Evolutionary conservation across 1,139 yeast species (phyloP), one percentile per base, ranked within the genome.

Genomic region (Hyphopichia khmerensis): DNA sequence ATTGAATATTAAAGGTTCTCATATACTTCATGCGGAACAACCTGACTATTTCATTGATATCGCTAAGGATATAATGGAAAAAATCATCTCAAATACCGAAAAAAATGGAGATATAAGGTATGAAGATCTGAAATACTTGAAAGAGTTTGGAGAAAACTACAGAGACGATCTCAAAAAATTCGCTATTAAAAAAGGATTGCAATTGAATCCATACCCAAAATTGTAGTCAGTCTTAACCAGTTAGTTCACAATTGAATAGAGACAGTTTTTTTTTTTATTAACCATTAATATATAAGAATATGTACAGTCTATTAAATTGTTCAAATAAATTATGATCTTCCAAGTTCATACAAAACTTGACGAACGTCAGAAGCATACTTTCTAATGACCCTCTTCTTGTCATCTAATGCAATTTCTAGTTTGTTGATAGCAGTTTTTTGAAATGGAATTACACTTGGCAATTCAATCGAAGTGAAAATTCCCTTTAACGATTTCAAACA

Each of bases 291-390:
- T 21, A 21, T 16, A 6, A 15, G 16, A 8, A 13, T 40, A 35
- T 40, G 42, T 42, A 39, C 36, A 18, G 34, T 32, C 34, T 32
- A 32, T 32, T 13, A 32, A 8, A 21, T 6, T 21, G 24, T n/a
- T n/a, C n/a, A 31, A 31, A 21, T 8, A 26, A 26, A 11, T 30
- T 33, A 40, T 40, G 49, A 59, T 33, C 55, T 49, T 21, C 68
- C 69, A 44, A 77, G 52, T 51, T 86, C 95, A 59, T 67, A 87
- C 50, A 80, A 83, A 2, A 75, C 68, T 58, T 93, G 98, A 56
- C 96, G 79, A 41, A 93, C 80, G 51, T 85, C 88, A 42, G 86
- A 82, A 8, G 91, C 85, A 42, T 80, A 75, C 57, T 81, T 84
- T 54, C 99, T 77, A 2, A 93, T 88, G 5, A 62, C 65, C 60